Evolutionary conservation across 208 protist genomes (phyloP), one percentile per base, ranked within the genome.

Genomic region (Crithidia thermophila): DNA sequence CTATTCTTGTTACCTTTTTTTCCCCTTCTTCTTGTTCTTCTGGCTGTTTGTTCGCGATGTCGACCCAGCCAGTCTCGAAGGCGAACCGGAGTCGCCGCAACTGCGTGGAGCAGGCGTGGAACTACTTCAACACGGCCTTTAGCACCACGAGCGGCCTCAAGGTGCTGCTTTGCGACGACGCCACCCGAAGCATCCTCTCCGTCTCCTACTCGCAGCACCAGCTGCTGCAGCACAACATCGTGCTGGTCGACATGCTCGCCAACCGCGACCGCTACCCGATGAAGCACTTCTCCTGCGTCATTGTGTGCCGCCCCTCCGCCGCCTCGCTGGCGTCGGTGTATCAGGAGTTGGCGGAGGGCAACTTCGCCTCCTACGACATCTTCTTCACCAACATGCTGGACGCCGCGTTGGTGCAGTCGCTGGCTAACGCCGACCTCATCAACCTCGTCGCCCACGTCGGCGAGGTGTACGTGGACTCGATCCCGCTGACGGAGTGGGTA

Each of bases 161-260:
- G 74, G 95, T 98, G 37, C 86, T 99, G 2, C 70, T 99, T 33
- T 86, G 98, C 57, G 98, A 99, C 77, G 88, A 98, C 60, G 88
- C 95, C 49, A 98, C 95, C 50, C 90, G 90, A 25, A 87, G 79
- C 53, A 97, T 99, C 27, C 78, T 99, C 14, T 94, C 84, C 30
- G 87, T 99, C 57, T 93, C 96, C 20, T 99, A 96, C 70, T 96
- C 94, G 18, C 95, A 98, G 74, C 94, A 97, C 30, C 88, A 98
- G 67, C 95, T 99, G 34, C 82, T 99, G 55, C 93, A 98, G 66
- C 96, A 99, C 64, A 94, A 98, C 65, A 94, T 99, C 10, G 99
- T 98, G 52, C 81, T 99, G 18, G 94, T 99, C 37, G 98, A 99
- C 64, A 83, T 89, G 58, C 72, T 99, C 21, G 75, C 94, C 18